Evolutionary conservation across 768 basidiomycete species (phyloP).

Genomic region (Boletus edulis): DNA sequence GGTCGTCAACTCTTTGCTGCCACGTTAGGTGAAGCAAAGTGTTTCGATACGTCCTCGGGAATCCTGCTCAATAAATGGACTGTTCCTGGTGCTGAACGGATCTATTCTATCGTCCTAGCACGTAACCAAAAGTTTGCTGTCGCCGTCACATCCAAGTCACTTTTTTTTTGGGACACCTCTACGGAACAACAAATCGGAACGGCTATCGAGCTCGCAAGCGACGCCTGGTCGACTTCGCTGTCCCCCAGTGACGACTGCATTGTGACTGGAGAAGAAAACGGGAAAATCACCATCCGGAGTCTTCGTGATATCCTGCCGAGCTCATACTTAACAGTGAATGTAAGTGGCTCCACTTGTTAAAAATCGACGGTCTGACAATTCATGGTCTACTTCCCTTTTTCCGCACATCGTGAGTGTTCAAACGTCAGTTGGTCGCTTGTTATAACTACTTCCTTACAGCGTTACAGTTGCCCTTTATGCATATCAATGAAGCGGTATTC

Average conservation of each 20-base stretch:
- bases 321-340: neutral
- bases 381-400: too few relatives aligned
- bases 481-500: neutral
- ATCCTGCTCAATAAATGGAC: too few relatives aligned
- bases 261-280: neutral
- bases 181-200: neutral
- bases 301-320: neutral
- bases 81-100: too few relatives aligned
- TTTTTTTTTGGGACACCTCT: constrained; percentile 1
- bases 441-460: neutral
- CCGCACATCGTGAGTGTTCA: neutral
- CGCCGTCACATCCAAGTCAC: neutral
- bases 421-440: neutral
- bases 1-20: neutral
- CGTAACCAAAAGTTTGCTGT: too few relatives aligned
- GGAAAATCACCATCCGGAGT: neutral
- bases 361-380: neutral
- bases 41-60: neutral
- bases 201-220: neutral
- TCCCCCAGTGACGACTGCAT: neutral
- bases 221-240: neutral
- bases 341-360: neutral
- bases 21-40: neutral
- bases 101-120: too few relatives aligned
- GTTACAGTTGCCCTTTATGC: neutral